phyloP scores from a whole-genome alignment of 2,329 filamentous ascomycete species.

The Aspergillus texensis region DNA sequence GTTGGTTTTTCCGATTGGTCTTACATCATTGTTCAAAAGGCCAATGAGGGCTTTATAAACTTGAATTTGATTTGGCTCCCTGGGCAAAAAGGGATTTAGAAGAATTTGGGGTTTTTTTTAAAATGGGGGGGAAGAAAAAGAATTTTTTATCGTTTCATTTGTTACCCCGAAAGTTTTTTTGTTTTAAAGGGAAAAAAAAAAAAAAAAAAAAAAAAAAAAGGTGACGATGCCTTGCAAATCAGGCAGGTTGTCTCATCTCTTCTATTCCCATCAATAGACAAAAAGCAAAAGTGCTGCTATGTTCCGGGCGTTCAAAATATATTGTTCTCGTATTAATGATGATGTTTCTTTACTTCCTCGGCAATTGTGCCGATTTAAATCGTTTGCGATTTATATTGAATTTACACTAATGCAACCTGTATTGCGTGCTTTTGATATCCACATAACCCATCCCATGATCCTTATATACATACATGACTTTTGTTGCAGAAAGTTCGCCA shows the following conservation, averaged over 20 bases:
- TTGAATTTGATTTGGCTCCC: neutral
- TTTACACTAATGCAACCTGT: neutral
- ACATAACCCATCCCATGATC: neutral
- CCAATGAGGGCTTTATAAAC: neutral
- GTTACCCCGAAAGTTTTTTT: neutral
- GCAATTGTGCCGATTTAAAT: neutral
- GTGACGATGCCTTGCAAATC: neutral
- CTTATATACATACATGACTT: neutral
- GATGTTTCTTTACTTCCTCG: no score
- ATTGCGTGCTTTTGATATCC: conserved; percentile 2
- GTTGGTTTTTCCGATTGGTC: no score
- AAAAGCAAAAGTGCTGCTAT: no score
- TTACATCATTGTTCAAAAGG: conserved; percentile 17
- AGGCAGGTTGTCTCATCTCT: neutral
- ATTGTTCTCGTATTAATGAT: no score
- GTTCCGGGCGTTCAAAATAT: no score
- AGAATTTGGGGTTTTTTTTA: neutral
- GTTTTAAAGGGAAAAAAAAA: neutral
- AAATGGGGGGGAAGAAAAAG: neutral
- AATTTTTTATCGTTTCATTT: neutral
- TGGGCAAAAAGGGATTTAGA: neutral
- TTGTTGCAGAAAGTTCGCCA: neutral
- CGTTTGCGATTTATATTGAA: neutral
- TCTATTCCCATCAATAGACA: no score
- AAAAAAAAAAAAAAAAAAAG: no score